Evolutionary conservation across 23 red algal species (phyloP), one percentile per base, ranked within the genome.

Genomic region (Gracilaria vermiculophylla): DNA sequence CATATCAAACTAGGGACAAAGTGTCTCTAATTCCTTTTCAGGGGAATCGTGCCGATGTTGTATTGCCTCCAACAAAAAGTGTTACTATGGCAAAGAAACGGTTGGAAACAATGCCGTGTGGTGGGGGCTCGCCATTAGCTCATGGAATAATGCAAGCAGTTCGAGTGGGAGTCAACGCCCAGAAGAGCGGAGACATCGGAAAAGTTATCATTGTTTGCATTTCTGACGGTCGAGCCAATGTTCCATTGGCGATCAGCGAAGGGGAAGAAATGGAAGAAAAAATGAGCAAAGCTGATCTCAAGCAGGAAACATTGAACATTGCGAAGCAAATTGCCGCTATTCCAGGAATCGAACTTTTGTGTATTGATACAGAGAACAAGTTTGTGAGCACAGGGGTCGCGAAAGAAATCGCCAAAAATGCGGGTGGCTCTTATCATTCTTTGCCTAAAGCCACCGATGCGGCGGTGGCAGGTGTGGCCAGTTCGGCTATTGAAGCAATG

Each of bases 81-180:
- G 89, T 99, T 13, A 91, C 86, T n/a, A 95, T 99, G 92, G 97
- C 97, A n/a, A 95, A 95, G 75, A 83, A 87, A 32, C 90, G 97
- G 0, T 90, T 99, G 83, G 97, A 99, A 72, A 99, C 97, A 14
- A 99, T 99, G 97, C 97, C 97, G 31, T 99, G 97, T 74, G 97
- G 97, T 21, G 97, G 97, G 0, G 97, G 97, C 15, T 99, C 97
- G 29, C 97, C 97, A 21, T 73, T 99, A 80, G 92, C 97, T 37
- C 97, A 99, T 72, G 97, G 82, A 17, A 74, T 99, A 25, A 87
- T 91, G 35, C 77, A 85, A 61, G 70, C 92, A 31, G 91, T 92
- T 5, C 91, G 94, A 41, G 77, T 81, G 0, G 97, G 97, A 0
- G n/a, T 95, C 32, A 95, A 99, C 51, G 92, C 92, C 13, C 78